Conservation (phyloP, 805 yeast genomes). For the Cyberlindnera amylophila region DNA sequence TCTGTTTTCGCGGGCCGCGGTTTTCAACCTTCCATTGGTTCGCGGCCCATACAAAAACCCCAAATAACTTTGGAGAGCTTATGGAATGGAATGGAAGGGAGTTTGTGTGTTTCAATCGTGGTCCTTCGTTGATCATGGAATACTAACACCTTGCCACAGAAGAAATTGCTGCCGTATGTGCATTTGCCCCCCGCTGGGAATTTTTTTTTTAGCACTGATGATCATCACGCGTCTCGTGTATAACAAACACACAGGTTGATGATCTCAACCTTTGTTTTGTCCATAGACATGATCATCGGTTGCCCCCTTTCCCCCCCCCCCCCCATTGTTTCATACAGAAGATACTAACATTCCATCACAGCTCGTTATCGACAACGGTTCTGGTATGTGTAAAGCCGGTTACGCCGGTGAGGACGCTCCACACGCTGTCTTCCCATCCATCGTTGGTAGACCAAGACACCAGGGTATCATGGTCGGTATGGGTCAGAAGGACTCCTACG, state of each 20-base stretch:
- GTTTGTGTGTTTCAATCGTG: no score
- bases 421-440: conserved; percentile 99
- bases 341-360: conserved; percentile 22
- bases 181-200: no score
- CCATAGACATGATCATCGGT: neutral
- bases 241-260: no score
- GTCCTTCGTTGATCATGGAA: no score
- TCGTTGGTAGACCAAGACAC: conserved; percentile 99
- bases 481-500: conserved; percentile 99
- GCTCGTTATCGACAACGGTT: conserved; percentile 96
- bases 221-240: neutral
- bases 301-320: neutral
- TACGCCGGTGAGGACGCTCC: conserved; percentile 99
- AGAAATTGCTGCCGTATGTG: conserved; percentile 19
- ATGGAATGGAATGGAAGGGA: no score
- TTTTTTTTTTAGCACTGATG: neutral
- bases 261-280: no score
- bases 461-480: conserved; percentile 99
- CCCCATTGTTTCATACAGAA: neutral
- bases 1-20: no score
- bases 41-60: no score
- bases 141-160: conserved; percentile 15
- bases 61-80: no score
- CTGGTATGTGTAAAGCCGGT: conserved; percentile 99
- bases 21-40: no score